Base-by-base conservation (phyloP, 768 basidiomycete species). In the Candolleomyces aberdarensis region DNA sequence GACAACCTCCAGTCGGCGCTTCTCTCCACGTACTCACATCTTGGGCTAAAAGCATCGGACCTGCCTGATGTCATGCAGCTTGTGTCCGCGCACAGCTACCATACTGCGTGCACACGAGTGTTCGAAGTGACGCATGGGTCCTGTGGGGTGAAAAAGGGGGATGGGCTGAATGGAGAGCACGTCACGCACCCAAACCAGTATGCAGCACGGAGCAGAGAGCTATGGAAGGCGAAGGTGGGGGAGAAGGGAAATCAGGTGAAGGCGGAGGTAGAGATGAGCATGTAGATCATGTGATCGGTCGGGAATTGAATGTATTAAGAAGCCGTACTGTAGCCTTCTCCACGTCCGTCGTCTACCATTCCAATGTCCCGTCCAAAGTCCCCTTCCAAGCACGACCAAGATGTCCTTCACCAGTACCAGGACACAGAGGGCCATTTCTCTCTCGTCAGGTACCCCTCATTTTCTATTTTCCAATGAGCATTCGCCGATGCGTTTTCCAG, bases 341-440 rank as follows among this genome's bases (percentile, higher is more conserved):
- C 58, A 39, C 56, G 31, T 26, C 26, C 26, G 26, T 26, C 26
- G 26, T 67, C 64, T 54, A 14, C 49, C 54, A 60, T 57, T 63
- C 65, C 62, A 63, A 85, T 85, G 83, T 82, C 70, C 70, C 77
- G 80, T 78, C 75, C 84, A 76, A 84, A 80, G 69, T 58, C 76
- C 62, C 63, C 70, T 20, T 69, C 19, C 66, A 72, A 50, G 66
- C 66, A 46, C 47, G 71, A 72, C 43, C 68, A 69, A 19, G 71
- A 83, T 51, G 84, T 81, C 56, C 78, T 96, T 51, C 89, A 89
- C 67, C 88, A 94, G 68, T 96, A 96, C 70, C 78, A 89, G 65
- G 88, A 95, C 64, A 89, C 91, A 22, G 89, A 95, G 61, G 94
- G 97, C 20, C 97, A 99, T 77, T 99, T 99, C 75, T 95, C 94